phyloP scores from a whole-genome alignment of 768 basidiomycete species.

The Mycena floridula region DNA sequence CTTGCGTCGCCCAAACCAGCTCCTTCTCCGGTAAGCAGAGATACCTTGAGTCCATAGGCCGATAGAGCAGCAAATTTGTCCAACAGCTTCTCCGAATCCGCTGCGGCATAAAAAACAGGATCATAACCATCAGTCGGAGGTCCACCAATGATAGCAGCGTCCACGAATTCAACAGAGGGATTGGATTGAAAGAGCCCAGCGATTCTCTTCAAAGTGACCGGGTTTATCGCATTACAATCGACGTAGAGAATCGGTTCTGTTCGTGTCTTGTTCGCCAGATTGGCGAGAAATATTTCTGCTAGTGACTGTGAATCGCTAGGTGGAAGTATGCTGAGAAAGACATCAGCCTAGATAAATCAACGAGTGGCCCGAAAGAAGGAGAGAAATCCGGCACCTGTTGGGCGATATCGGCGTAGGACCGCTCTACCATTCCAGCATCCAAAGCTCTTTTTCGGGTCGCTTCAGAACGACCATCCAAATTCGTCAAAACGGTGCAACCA shows the following conservation, averaged over 20 bases:
- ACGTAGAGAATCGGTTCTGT: constrained; percentile 30
- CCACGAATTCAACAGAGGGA: constrained; percentile 37
- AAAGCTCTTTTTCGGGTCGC: constrained; percentile 41
- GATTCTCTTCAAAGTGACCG: constrained; percentile 42
- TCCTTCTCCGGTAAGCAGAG: constrained; percentile 38
- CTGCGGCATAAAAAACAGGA: constrained; percentile 53
- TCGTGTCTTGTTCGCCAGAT: constrained; percentile 4
- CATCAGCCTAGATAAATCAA: constrained; percentile 19
- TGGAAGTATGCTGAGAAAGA: constrained; percentile 54
- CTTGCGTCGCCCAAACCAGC: constrained; percentile 51
- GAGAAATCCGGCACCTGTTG: constrained; percentile 1
- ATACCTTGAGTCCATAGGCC: constrained; percentile 39
- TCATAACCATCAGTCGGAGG: constrained; percentile 43
- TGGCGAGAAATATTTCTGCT: constrained; percentile 30
- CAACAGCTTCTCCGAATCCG: constrained; percentile 22
- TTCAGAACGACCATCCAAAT: constrained; percentile 47
- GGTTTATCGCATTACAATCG: constrained; percentile 56
- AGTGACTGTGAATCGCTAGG: constrained; percentile 46
- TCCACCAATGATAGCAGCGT: constrained; percentile 52
- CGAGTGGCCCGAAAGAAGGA: not conserved
- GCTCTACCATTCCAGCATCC: constrained; percentile 44
- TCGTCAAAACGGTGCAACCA: constrained; percentile 51
- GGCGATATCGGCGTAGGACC: constrained; percentile 27
- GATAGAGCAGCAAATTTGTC: constrained; percentile 34
- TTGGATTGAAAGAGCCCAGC: constrained; percentile 31